These are phyloP conservation scores for Coniosporium apollinis DNA, from an alignment of 495 filamentous ascomycete species.

Conservation along the genomic window DNA sequence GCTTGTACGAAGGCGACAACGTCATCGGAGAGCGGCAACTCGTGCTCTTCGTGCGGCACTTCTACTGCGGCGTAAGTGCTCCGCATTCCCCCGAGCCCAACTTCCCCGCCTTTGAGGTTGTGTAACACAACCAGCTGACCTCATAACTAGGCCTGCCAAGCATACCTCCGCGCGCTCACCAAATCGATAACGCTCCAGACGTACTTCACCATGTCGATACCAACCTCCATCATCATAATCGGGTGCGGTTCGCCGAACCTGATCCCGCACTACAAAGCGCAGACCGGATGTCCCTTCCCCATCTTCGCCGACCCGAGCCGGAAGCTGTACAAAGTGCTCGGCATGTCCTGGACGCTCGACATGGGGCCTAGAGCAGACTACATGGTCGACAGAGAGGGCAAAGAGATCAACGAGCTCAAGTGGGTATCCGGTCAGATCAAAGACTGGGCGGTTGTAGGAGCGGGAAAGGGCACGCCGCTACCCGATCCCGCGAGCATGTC, in stretches of 20 bases:
- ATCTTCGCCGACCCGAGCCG: conserved; percentile 2
- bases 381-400: not conserved
- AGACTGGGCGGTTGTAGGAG: too few relatives aligned
- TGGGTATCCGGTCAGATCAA: too few relatives aligned
- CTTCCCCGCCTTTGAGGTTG: not conserved
- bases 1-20: conserved; percentile 2
- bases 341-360: not conserved
- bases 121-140: not conserved
- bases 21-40: conserved; percentile 1
- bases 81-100: not conserved
- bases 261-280: conserved; percentile 9
- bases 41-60: conserved; percentile 2
- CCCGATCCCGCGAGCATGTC: not conserved
- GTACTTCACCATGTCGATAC: conserved; percentile 2
- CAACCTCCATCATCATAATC: conserved; percentile 11
- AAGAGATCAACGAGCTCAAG: too few relatives aligned
- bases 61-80: conserved; percentile 3
- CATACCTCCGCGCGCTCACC: conserved; percentile 10
- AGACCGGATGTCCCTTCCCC: conserved; percentile 3
- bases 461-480: not conserved
- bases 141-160: conserved; percentile 9
- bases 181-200: conserved; percentile 3
- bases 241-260: conserved; percentile 11
- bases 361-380: not conserved
- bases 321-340: conserved; percentile 2